phyloP scores from a whole-genome alignment of 2,329 filamentous ascomycete species.

The Fusarium solani-melongenae region DNA sequence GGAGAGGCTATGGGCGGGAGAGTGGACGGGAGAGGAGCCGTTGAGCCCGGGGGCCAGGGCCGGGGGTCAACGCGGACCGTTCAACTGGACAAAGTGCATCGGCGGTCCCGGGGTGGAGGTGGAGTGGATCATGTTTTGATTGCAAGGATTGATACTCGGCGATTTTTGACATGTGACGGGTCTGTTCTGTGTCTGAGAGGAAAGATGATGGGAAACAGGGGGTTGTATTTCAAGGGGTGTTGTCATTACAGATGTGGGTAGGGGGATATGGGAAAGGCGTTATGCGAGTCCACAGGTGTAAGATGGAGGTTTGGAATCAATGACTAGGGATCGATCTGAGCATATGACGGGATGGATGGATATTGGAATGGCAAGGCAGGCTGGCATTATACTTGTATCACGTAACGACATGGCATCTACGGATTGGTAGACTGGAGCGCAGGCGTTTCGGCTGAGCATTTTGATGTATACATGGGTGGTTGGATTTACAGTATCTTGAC shows the following conservation, averaged over 20 bases:
- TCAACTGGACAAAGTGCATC: slow-evolving; percentile 69
- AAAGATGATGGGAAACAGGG: slow-evolving; percentile 25
- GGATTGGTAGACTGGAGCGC: slow-evolving; percentile 31
- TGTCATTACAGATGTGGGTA: slow-evolving; percentile 21
- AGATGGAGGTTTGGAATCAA: slow-evolving; percentile 21
- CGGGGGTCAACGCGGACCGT: slow-evolving; percentile 59
- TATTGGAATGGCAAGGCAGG: neutral
- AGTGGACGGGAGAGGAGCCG: slow-evolving; percentile 54
- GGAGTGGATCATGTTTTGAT: slow-evolving; percentile 75
- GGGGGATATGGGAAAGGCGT: neutral
- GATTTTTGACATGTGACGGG: slow-evolving; percentile 31
- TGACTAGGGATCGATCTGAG: neutral
- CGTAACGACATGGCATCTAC: slow-evolving; percentile 28
- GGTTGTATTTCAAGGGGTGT: slow-evolving; percentile 25
- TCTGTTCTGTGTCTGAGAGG: slow-evolving; percentile 3
- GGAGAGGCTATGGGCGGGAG: slow-evolving; percentile 82
- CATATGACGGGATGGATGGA: neutral
- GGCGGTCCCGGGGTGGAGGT: slow-evolving; percentile 67
- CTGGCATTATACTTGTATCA: slow-evolving; percentile 29
- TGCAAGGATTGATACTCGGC: slow-evolving; percentile 18
- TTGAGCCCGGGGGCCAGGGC: slow-evolving; percentile 47
- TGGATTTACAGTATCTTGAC: neutral
- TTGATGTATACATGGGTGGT: neutral
- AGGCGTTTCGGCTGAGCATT: slow-evolving; percentile 31
- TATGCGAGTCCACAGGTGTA: neutral